phyloP scores from a whole-genome alignment of 2,329 filamentous ascomycete genomes.

The Eutypella sp. region DNA sequence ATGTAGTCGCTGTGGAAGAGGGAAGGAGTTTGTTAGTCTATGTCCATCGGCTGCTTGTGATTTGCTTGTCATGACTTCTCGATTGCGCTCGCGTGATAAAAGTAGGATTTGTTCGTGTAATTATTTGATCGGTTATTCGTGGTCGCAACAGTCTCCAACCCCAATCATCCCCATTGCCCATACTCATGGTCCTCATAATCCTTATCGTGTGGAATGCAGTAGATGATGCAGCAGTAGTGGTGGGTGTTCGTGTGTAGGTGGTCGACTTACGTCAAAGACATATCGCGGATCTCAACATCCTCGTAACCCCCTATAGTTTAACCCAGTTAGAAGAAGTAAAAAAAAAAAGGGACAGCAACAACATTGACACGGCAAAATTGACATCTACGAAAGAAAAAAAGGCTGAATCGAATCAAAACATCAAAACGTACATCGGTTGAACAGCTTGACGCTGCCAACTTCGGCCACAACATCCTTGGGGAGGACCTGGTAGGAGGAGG shows the following conservation, averaged over 20 bases:
- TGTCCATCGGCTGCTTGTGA: too few relatives aligned
- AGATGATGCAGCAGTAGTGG: too few relatives aligned
- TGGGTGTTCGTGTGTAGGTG: too few relatives aligned
- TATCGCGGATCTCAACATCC: constrained; percentile 99
- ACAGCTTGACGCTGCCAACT: constrained; percentile 76
- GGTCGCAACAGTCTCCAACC: constrained; percentile 6
- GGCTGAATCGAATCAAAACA: constrained; percentile 20
- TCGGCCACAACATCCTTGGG: constrained; percentile 74
- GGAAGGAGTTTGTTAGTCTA: constrained; percentile 28
- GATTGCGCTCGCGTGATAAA: too few relatives aligned
- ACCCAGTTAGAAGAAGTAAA: constrained; percentile 15
- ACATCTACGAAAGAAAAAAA: too few relatives aligned
- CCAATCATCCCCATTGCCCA: too few relatives aligned
- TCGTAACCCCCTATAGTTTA: constrained; percentile 63
- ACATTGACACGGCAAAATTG: too few relatives aligned
- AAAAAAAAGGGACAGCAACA: too few relatives aligned
- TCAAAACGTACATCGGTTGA: constrained; percentile 51
- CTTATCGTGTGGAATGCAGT: too few relatives aligned
- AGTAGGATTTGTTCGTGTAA: too few relatives aligned
- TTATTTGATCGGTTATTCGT: constrained; percentile 13
- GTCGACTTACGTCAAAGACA: constrained; percentile 91
- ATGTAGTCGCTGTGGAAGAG: constrained; percentile 81
- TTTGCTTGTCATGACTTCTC: too few relatives aligned
- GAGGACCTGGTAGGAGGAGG: constrained; percentile 59
- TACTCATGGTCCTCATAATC: too few relatives aligned